Conservation (phyloP, 345 rosid species). For the Moringa oleifera region DNA sequence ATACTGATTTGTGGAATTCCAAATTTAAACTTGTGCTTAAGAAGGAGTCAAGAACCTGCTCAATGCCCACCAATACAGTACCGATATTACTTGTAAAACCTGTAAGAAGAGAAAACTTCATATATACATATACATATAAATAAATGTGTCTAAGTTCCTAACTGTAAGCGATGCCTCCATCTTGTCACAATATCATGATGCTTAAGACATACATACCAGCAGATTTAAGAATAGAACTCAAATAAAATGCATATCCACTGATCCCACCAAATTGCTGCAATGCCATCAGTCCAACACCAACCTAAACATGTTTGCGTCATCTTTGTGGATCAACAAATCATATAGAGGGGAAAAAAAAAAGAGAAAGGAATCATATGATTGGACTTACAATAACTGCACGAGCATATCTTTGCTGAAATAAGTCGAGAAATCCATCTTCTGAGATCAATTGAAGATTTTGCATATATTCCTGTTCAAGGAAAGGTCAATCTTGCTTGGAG, state of each 20-base stretch:
- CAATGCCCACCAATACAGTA: not conserved
- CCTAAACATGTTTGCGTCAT: not conserved
- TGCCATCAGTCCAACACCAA: constrained; percentile 4
- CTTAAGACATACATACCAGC: constrained; percentile 1
- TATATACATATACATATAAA: too few species aligned
- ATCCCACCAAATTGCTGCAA: constrained; percentile 4
- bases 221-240: constrained; percentile 6
- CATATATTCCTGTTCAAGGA: constrained; percentile 1
- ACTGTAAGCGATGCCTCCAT: too few species aligned
- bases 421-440: not conserved
- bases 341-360: too few species aligned
- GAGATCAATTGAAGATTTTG: not conserved
- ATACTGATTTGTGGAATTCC: too few species aligned
- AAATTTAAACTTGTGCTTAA: too few species aligned
- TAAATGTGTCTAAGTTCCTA: too few species aligned
- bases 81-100: not conserved
- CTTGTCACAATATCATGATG: too few species aligned
- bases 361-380: not conserved
- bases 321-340: not conserved
- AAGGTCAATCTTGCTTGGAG: not conserved
- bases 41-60: not conserved
- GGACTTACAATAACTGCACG: constrained; percentile 14
- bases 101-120: not conserved
- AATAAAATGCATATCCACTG: not conserved
- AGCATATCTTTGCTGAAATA: constrained; percentile 16